Evolutionary conservation across 208 protist genomes (phyloP), one percentile per base, ranked within the genome.

Genomic region (Leishmania lainsoni): DNA sequence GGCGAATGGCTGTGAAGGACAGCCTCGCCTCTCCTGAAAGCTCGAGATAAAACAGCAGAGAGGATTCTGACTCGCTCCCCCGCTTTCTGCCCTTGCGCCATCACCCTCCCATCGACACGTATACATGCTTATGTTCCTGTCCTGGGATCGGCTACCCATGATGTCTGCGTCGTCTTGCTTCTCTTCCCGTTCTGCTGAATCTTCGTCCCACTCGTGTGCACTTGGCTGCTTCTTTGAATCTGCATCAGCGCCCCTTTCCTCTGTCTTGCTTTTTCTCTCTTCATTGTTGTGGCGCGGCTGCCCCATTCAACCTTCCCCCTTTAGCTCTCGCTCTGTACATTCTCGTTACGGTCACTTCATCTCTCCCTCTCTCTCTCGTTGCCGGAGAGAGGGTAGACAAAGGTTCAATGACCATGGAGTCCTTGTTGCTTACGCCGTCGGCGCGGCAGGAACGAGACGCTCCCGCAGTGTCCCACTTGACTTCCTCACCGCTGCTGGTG

Each of bases 401-500:
- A 1, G 22, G 10, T 63, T 10, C 73, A 42, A 78, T 78, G 75
- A 78, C 51, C 42, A 45, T 58, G 42, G 52, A 35, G 22, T 78
- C 75, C 22, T 29, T 78, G 20, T 48, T 78, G 54, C 42, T 69
- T 32, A 69, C 59, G 75, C 32, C 75, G 42, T 69, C 75, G 58
- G 35, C 17, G 52, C 58, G 12, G 58, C 75, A 52, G 39, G 8
- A 32, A 45, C 35, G 26, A 20, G 59, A 29, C 59, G 35, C 6
- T 1, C 5, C 20, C 32, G 75, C 5, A 49, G 12, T 26, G 29
- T 76, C 51, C 14, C 22, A 20, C 29, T 17, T 39, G n/a, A 32
- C 51, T 52, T 56, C 81, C 20, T 85, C 76, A 6, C 59, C 78
- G 61, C 16, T 42, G 29, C 78, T 86, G n/a, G 71, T 88, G 9